These are phyloP conservation scores for Periconia sp. DNA, from an alignment of 2,329 filamentous ascomycete genomes.

Conservation along the genomic window DNA sequence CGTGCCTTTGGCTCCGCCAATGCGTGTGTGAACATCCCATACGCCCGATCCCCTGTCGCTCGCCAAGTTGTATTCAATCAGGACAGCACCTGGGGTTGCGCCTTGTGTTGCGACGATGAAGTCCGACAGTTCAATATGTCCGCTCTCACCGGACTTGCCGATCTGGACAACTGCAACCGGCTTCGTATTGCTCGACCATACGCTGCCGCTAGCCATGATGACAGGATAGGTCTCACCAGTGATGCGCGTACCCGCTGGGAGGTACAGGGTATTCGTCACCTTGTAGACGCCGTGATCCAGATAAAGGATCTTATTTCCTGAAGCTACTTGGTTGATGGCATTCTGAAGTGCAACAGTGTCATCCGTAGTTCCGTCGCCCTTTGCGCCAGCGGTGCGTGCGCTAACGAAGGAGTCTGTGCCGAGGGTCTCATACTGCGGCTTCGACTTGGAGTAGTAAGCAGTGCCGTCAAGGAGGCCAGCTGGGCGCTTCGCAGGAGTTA, in stretches of 20 bases:
- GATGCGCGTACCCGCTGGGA: conserved; percentile 75
- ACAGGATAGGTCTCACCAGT: conserved; percentile 86
- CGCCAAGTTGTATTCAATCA: conserved; percentile 76
- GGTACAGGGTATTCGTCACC: conserved; percentile 62
- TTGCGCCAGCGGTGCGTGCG: conserved; percentile 60
- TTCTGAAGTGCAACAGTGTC: conserved; percentile 82
- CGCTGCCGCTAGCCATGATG: conserved; percentile 77
- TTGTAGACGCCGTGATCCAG: conserved; percentile 66
- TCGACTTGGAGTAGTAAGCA: conserved; percentile 59
- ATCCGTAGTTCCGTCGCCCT: conserved; percentile 79
- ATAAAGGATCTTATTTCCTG: conserved; percentile 62
- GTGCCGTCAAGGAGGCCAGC: conserved; percentile 53
- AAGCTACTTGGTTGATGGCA: conserved; percentile 68
- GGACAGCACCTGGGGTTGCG: conserved; percentile 69
- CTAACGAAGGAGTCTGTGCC: conserved; percentile 68
- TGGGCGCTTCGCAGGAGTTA: conserved; percentile 56
- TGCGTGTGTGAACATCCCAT: conserved; percentile 88
- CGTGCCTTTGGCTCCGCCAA: conserved; percentile 82
- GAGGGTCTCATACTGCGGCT: conserved; percentile 57
- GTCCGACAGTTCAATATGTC: conserved; percentile 74
- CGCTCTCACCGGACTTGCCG: conserved; percentile 68
- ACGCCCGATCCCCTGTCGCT: conserved; percentile 62
- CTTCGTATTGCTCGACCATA: conserved; percentile 53
- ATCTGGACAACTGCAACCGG: conserved; percentile 72
- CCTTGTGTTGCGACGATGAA: conserved; percentile 75